A percentile compares a stretch with the other conserved stretches of the same genome.
Evolutionary conservation across 495 filamentous ascomycete genomes (phyloP).

Genomic region (Neurospora sp.): DNA sequence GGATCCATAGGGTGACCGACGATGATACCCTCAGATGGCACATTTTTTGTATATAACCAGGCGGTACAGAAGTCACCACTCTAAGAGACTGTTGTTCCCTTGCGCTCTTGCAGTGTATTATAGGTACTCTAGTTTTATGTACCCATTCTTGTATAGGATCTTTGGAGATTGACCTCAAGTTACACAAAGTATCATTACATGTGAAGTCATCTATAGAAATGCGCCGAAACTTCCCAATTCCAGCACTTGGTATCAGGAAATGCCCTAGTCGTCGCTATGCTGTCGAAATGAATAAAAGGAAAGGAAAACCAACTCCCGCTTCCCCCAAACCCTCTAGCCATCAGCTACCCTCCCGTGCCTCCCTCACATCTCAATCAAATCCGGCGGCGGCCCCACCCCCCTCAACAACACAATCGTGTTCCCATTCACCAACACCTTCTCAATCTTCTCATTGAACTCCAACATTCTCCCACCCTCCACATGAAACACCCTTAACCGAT

Average conservation of each 20-base stretch:
- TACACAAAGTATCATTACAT: not conserved
- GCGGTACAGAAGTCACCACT: not conserved
- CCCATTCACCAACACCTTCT: slow-evolving; percentile 57
- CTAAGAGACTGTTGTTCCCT: not conserved
- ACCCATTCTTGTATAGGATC: not conserved
- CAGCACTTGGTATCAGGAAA: not conserved
- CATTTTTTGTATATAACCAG: not conserved
- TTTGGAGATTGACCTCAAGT: not conserved
- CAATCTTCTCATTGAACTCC: slow-evolving; percentile 76
- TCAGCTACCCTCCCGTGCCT: not conserved
- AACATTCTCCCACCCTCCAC: slow-evolving; percentile 80
- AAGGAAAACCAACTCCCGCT: not conserved
- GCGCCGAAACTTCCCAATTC: not conserved
- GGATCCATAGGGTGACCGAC: not conserved
- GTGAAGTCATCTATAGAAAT: not conserved
- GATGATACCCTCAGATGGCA: slow-evolving; percentile 4
- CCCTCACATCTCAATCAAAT: slow-evolving; percentile 34
- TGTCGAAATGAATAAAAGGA: not conserved
- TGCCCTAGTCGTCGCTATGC: slow-evolving; percentile 9
- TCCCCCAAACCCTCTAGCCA: not conserved
- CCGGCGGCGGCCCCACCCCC: slow-evolving; percentile 57
- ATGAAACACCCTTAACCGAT: slow-evolving; percentile 76
- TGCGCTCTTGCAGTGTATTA: not conserved
- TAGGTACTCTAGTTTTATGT: not conserved
- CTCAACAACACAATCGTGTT: slow-evolving; percentile 84